Base-by-base conservation (phyloP, 305 asterid genomes). In the Fraxinus xanthoxyloides region DNA sequence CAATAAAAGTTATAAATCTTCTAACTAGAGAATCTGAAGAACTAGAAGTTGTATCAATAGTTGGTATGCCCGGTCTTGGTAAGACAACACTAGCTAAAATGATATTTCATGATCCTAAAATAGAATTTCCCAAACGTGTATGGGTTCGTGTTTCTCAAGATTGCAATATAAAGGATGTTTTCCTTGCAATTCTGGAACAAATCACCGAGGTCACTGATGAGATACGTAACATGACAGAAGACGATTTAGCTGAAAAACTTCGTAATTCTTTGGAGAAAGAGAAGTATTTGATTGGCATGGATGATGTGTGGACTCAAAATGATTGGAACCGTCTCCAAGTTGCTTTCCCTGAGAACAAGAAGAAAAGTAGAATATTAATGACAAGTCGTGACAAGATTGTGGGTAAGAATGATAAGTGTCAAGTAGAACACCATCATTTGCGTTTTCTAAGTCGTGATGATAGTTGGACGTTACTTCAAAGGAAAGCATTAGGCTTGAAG, bases 1-100 rank as follows among this genome's bases (percentile, higher is more conserved):
- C 90, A 7, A 83, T 83, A 10, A 86, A 34, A 10, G 90, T 91
- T 59, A 90, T 86, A 35, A 67, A 81, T 7, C 91, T 87, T 85
- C 94, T 92, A 1, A 82, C 56, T 0, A 86, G 72, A 69, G 92
- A 86, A 28, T 81, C 94, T 2, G 87, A 85, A n/a, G 85, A 88
- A 1, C 82, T 89, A 0, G 92, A 89, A 81, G 88, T 88, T 0
- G 65, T 87, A 82, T 84, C 93, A 0, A 90, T 93, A 0, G 82
- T 87, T 17, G 97, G 97, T 32, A 92, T 91, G 96, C 87, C 90
- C 6, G 97, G 97, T 5, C 90, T 93, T 2, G 96, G 97, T 4
- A 92, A 93, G 84, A 92, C 97, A 30, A 93, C 97, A 3, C 77
- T 93, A 36, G 94, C 96, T 31, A 89, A 85, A 34, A 90, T 85